Base-by-base conservation (phyloP, 768 basidiomycete genomes). In the Amanita polypyramis region DNA sequence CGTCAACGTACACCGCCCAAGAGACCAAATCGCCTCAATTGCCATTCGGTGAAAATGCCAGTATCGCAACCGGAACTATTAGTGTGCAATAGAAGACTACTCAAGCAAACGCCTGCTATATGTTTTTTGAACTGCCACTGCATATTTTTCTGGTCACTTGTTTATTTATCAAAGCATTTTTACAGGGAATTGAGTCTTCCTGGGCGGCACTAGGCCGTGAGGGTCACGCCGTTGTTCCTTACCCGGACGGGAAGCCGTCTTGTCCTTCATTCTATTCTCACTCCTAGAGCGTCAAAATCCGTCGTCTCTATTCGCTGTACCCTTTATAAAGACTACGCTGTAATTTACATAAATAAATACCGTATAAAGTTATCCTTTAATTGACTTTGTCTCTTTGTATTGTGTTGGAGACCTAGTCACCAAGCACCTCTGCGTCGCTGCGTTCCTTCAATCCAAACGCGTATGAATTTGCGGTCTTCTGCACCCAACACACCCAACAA, bases 21-120 rank as follows among this genome's bases (percentile, higher is more conserved):
- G 69, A 72, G 49, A 64, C 79, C 65, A 81, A 77, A 61, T 66
- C 78, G 33, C 74, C 81, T 52, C 78, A 79, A 60, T 59, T 80
- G 47, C 70, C 80, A 14, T 76, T 79, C 54, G 73, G 72, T 52
- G 82, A 85, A 60, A 80, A 74, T 55, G 70, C 76, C 40, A 67
- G 74, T 36, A 68, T 82, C 50, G 68, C 73, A 42, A 68, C 79
- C 45, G 63, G 67, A 40, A 59, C 65, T 41, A 62, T 71, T 36
- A 67, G 68, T 43, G 71, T 67, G 23, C 71, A 64, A 63, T 66
- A 61, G 58, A 51, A 51, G 29, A 30, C 43, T 41, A 33, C 49
- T 45, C 34, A 36, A 44, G 29, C 15, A 15, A 33, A 46, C 21
- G 8, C 30, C 12, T 40, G 39, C 39, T 35, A 49, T 39, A 25